phyloP scores from a whole-genome alignment of 1,284 basidiomycete genomes.

The Marasmius fiardii region DNA sequence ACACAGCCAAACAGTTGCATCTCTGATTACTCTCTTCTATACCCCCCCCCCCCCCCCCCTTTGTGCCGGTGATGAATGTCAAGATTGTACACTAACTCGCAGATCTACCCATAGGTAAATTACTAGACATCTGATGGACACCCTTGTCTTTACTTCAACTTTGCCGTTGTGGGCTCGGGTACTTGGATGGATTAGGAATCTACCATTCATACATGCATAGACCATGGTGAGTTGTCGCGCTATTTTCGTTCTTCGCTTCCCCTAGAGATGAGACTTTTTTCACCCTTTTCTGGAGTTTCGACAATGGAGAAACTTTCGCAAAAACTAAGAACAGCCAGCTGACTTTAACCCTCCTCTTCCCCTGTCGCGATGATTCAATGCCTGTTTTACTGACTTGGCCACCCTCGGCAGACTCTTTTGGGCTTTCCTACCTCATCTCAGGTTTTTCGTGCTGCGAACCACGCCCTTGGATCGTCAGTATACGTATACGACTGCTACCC shows the following conservation, averaged over 20 bases:
- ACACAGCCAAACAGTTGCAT: slow-evolving; percentile 31
- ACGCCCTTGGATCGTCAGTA: too few species aligned
- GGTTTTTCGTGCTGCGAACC: not conserved
- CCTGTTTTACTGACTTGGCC: not conserved
- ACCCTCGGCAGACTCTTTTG: too few species aligned
- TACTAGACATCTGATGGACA: not conserved
- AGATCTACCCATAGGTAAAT: not conserved
- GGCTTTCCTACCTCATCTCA: too few species aligned
- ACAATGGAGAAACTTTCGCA: slow-evolving; percentile 15
- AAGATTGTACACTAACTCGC: not conserved
- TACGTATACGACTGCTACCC: too few species aligned
- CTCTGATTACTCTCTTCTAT: slow-evolving; percentile 20
- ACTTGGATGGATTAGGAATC: too few species aligned
- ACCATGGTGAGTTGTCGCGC: not conserved
- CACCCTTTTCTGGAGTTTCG: slow-evolving; percentile 13
- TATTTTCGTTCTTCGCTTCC: slow-evolving; percentile 8
- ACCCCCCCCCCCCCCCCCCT: slow-evolving; percentile 4
- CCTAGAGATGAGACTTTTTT: slow-evolving; percentile 15
- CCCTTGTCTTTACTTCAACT: too few species aligned
- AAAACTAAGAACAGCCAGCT: slow-evolving; percentile 25
- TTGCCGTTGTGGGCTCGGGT: too few species aligned
- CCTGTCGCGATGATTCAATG: not conserved
- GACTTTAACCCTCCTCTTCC: slow-evolving; percentile 10
- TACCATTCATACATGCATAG: too few species aligned
- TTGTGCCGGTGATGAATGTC: not conserved